A percentile compares a stretch with the other conserved stretches of the same genome.
phyloP scores from a whole-genome alignment of 805 yeast genomes.

The Teunomyces tritomae region DNA sequence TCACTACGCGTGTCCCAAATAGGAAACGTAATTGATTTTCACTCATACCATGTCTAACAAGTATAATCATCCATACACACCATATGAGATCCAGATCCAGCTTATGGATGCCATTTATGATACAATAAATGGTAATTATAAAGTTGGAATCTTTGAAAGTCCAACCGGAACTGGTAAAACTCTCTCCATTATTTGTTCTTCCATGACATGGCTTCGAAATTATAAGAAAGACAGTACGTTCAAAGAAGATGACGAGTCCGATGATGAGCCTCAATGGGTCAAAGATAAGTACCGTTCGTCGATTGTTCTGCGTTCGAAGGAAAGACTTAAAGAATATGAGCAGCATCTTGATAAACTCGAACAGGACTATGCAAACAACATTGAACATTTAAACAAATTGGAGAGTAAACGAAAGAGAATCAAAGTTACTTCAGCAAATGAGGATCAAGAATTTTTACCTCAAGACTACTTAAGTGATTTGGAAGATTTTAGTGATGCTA shows the following conservation, averaged over 20 bases:
- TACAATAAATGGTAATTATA: slow-evolving; percentile 51
- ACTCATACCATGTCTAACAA: slow-evolving; percentile 1
- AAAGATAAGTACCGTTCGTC: slow-evolving; percentile 34
- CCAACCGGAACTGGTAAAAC: slow-evolving; percentile 98
- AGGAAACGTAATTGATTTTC: not conserved
- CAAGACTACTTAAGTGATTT: slow-evolving; percentile 35
- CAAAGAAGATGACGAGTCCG: slow-evolving; percentile 25
- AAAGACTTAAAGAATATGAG: slow-evolving; percentile 39
- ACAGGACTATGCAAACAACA: slow-evolving; percentile 16
- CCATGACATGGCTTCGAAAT: slow-evolving; percentile 78
- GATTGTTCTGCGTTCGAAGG: slow-evolving; percentile 25
- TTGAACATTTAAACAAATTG: slow-evolving; percentile 13
- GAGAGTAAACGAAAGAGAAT: slow-evolving; percentile 7
- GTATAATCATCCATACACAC: slow-evolving; percentile 76
- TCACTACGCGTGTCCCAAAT: slow-evolving; percentile 2
- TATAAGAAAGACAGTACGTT: slow-evolving; percentile 29
- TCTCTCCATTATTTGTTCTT: slow-evolving; percentile 77
- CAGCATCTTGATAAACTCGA: slow-evolving; percentile 35
- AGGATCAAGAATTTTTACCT: slow-evolving; percentile 24
- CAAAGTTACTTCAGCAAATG: slow-evolving; percentile 1
- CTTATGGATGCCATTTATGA: slow-evolving; percentile 76
- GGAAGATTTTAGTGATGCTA: slow-evolving; percentile 20
- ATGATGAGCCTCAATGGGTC: slow-evolving; percentile 74
- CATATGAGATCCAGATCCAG: slow-evolving; percentile 74
- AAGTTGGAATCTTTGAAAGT: slow-evolving; percentile 81